Evolutionary conservation across 1,284 basidiomycete genomes (phyloP).

Genomic region (Boletus semigastroideus): DNA sequence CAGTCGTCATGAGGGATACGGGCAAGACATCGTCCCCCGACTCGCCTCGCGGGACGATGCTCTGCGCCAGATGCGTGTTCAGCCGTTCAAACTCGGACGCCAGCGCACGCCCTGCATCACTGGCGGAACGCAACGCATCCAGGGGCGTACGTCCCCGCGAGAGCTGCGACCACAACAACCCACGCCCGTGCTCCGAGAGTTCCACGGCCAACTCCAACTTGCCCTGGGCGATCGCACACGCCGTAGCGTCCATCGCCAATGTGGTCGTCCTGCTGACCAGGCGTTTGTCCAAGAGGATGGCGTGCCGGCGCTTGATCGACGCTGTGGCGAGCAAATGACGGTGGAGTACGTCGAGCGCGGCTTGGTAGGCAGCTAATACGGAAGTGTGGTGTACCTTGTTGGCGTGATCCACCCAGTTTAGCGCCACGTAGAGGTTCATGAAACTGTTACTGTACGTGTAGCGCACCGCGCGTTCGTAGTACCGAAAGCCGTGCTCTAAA

Average conservation of each 20-base stretch:
- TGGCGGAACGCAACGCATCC: constrained; percentile 16
- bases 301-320: constrained; percentile 20
- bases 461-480: constrained; percentile 13
- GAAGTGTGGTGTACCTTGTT: constrained; percentile 18
- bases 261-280: not conserved
- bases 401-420: constrained; percentile 18
- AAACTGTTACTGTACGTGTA: constrained; percentile 1
- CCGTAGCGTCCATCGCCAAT: constrained; percentile 26
- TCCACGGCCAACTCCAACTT: constrained; percentile 24
- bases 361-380: constrained; percentile 23
- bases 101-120: constrained; percentile 15
- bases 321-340: constrained; percentile 19
- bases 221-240: constrained; percentile 25
- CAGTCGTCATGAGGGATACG: constrained; percentile 7
- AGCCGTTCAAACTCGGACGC: constrained; percentile 28
- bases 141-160: constrained; percentile 26
- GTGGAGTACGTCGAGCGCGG: constrained; percentile 16
- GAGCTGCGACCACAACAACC: constrained; percentile 29
- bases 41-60: not conserved
- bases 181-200: constrained; percentile 31
- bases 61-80: constrained; percentile 17
- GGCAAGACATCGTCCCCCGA: not conserved
- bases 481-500: constrained; percentile 19
- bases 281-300: constrained; percentile 3
- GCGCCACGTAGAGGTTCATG: constrained; percentile 3